Evolutionary conservation across 768 basidiomycete genomes (phyloP), one percentile per base, ranked within the genome.

Genomic region (Auriscalpium vulgare): DNA sequence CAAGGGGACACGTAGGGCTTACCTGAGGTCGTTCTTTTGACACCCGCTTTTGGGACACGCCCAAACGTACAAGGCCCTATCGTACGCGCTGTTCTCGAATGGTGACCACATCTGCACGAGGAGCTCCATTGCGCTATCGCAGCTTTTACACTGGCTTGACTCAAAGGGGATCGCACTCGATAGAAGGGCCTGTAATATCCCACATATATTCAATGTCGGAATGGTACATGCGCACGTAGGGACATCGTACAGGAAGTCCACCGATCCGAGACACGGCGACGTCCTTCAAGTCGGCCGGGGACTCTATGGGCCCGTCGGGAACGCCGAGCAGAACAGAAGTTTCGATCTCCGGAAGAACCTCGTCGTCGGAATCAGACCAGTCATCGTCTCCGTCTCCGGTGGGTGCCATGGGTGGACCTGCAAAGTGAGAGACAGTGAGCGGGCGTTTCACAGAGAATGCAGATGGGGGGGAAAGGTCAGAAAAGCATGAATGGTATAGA

Each of bases 401-500:
- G 79, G 67, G 79, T 81, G 81, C 51, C 61, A 67, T 56, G 23
- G 21, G 29, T 5, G 44, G 14, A 43, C 56, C 55, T 56, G 10
- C 38, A 49, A 23, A 37, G 14, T 4, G 6, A 48, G 61, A 51
- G 57, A 8, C 51, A 36, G 50, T 63, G 37, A 68, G 63, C 29
- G 54, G 55, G 54, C 52, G 52, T 16, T 17, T 21, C 9, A 14
- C 14, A 13, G 61, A 55, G 37, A 46, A 59, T 55, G 49, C 13
- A 35, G 48, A 56, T 60, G 59, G 62, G 50, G 63, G 54, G 56
- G 55, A 34, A 59, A 57, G 60, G 36, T 53, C 52, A 53, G 91
- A 74, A 76, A 85, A 76, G 89, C 91, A 92, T 93, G 91, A 93
- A 93, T 92, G 89, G 90, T 87, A 87, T 29, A 74, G 76, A 66